Percentiles rank a stretch among this genome's conserved stretches.
phyloP scores from a whole-genome alignment of 306 rosid species.

The Dryas octopetala region DNA sequence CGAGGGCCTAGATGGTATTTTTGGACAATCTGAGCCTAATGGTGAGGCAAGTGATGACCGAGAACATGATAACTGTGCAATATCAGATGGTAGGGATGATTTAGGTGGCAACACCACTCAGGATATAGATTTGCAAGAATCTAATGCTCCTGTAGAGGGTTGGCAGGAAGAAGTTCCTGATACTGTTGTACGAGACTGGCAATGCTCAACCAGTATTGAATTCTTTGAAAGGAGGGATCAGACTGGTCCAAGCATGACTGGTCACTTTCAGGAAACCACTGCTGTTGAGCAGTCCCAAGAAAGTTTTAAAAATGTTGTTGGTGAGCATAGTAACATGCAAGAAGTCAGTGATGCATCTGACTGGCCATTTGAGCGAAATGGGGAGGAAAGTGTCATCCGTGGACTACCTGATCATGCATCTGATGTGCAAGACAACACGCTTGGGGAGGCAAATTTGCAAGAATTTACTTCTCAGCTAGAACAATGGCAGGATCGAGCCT shows the following conservation, averaged over 20 bases:
- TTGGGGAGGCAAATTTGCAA: constrained; percentile 34
- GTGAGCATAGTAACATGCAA: constrained; percentile 35
- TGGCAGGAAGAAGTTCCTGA: constrained; percentile 40
- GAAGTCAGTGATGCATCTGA: constrained; percentile 34
- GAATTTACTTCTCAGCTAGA: constrained; percentile 48
- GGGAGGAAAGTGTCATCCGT: constrained; percentile 31
- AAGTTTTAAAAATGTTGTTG: constrained; percentile 38
- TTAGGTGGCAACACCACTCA: constrained; percentile 36
- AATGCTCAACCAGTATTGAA: constrained; percentile 13
- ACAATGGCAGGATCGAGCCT: constrained; percentile 48
- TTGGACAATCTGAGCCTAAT: constrained; percentile 39
- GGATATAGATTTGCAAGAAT: constrained; percentile 37
- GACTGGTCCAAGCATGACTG: constrained; percentile 37
- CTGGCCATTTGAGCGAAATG: constrained; percentile 48
- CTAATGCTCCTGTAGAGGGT: constrained; percentile 38
- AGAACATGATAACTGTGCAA: constrained; percentile 29
- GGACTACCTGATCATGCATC: constrained; percentile 31
- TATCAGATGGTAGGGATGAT: constrained; percentile 35
- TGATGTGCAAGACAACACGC: constrained; percentile 31
- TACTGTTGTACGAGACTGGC: constrained; percentile 35
- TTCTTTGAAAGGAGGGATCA: constrained; percentile 36
- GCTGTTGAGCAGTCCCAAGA: constrained; percentile 28
- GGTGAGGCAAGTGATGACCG: constrained; percentile 36
- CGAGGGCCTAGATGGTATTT: constrained; percentile 37
- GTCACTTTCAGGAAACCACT: constrained; percentile 34